Base-by-base conservation (phyloP, 352 stramenopile species). In the Globisporangium heterothallicum region DNA sequence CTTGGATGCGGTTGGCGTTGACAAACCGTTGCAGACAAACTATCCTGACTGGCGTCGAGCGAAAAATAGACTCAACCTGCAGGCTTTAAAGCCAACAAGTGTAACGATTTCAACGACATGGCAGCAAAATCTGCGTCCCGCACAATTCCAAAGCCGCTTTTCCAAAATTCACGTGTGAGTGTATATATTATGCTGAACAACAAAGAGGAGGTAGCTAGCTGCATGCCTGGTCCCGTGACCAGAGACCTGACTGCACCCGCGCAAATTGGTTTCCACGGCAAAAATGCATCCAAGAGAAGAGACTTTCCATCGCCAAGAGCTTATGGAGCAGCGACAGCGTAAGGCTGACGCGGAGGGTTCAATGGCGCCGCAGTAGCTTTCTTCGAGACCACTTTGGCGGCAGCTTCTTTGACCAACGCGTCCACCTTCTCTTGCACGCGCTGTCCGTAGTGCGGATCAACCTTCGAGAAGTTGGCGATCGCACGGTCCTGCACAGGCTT, bases 391-490 rank as follows among this genome's bases (percentile, higher is more conserved):
- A 65, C 36, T 67, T 50, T 21, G 49, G 18, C 3, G 12, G 32
- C 32, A 10, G 32, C 32, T 3, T 10, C 32, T 16, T 38, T 38
- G 32, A 58, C 48, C 29, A 86, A 45, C 9, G 64, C 64, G 5
- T 58, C 56, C 13, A 96, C 61, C 70, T 95, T 96, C 49, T 86
- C 63, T 34, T 80, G 62, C 42, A 97, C 84, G 36, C 83, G 71
- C 19, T 72, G 61, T 12, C 83, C 89, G 63, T 96, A 97, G 50
- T 94, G 70, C 13, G 81, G 61, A 59, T 97, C 88, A 4, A 86
- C 87, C 36, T 90, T 64, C 10, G 61, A 61, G 45, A 97, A 97
- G 68, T 97, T 97, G 51, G 75, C 78, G 52, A 96, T 81, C 16
- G 82, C 83, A 24, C 88, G 78, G 18, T 66, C 62, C 52, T 95